Evolutionary conservation across 2,329 filamentous ascomycete species (phyloP), one percentile per base, ranked within the genome.

Genomic region (Ophiostoma tasmaniense): DNA sequence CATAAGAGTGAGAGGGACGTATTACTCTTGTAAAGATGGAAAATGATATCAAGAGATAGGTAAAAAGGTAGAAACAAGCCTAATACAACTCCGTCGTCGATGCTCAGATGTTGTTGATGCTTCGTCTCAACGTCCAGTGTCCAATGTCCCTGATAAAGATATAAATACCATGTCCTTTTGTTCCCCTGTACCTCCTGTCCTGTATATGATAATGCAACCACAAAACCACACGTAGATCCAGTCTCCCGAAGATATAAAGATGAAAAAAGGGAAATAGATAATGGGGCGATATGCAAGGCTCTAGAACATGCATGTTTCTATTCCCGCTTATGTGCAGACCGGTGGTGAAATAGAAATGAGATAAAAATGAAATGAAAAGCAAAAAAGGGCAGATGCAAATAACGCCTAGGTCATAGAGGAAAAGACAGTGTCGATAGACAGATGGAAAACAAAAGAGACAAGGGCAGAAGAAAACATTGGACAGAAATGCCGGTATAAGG

Each of bases 31-130:
- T 35, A 30, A 35, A 37, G 30, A 64, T 20, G 30, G 35, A 39
- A 39, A 39, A 39, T 39, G 33, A 37, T 39, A 64, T 64, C 61
- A 64, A 64, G 30, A 37, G 61, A 64, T 64, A 33, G 37, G 37
- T 39, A 39, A 11, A 39, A 39, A 37, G 20, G 28, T 64, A 64
- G 61, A 39, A 22, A 64, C 61, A 64, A 37, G n/a, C 20, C 33
- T 33, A 22, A 13, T 37, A 37, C 61, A 37, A 64, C 61, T 64
- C 20, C 33, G 61, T 64, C 61, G 61, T 10, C 33, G 25, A 64
- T 64, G 30, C 61, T 64, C 20, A 35, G 30, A 61, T 61, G 55
- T 10, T 61, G 55, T 30, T 59, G 20, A 35, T 62, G 59, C 50
- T 30, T 62, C 61, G 33, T 33, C 33, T 33, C 33, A 4, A 5